phyloP scores from a whole-genome alignment of 805 yeast genomes.

The Hanseniaspora thailandica region DNA sequence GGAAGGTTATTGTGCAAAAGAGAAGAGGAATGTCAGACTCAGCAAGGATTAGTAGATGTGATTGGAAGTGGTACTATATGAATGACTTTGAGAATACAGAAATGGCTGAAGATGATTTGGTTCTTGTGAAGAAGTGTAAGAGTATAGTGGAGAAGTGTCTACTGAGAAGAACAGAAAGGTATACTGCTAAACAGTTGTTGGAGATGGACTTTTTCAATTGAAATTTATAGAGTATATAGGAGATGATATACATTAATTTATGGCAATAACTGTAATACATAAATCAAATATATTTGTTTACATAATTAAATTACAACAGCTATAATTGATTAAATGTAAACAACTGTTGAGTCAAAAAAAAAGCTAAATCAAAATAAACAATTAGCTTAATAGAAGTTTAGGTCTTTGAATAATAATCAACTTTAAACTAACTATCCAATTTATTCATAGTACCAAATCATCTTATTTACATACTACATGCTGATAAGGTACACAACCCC shows the following conservation, averaged over 20 bases:
- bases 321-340: not conserved
- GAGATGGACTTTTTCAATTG: constrained; percentile 5
- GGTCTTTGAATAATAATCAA: too few relatives aligned
- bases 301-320: not conserved
- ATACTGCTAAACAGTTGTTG: not conserved
- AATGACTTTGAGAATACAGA: constrained; percentile 27
- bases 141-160: constrained; percentile 14
- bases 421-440: too few relatives aligned
- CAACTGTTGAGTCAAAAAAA: too few relatives aligned
- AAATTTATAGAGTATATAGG: not conserved
- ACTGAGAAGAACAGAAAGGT: constrained; percentile 15
- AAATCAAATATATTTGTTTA: not conserved
- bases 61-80: constrained; percentile 72
- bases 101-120: not conserved
- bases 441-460: too few relatives aligned
- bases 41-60: constrained; percentile 82
- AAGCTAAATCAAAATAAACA: too few relatives aligned
- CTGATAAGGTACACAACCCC: too few relatives aligned
- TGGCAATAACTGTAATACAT: too few relatives aligned
- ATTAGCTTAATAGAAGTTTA: too few relatives aligned
- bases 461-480: too few relatives aligned
- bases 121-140: constrained; percentile 4
- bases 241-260: too few relatives aligned
- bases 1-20: constrained; percentile 8
- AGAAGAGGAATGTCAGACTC: constrained; percentile 45